phyloP scores from a whole-genome alignment of 2,329 filamentous ascomycete species.

The Tetracladium maxilliforme region DNA sequence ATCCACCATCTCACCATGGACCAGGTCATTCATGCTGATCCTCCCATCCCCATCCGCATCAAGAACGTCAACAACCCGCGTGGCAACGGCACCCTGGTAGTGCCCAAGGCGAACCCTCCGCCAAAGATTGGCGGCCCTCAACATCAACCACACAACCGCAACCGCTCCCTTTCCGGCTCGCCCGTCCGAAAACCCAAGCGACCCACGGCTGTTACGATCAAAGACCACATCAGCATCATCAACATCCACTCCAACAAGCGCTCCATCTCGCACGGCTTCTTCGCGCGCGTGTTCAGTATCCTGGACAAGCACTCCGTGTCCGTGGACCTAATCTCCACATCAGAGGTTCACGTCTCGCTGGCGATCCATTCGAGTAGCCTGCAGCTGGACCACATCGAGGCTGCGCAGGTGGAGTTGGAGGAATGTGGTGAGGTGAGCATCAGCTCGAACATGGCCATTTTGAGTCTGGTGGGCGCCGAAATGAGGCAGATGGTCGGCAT shows the following conservation, averaged over 20 bases:
- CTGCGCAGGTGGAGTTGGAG: slow-evolving; percentile 56
- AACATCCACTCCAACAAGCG: slow-evolving; percentile 98
- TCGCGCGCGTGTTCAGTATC: slow-evolving; percentile 85
- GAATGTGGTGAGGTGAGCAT: slow-evolving; percentile 84
- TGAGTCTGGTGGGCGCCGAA: slow-evolving; percentile 86
- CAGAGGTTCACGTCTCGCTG: slow-evolving; percentile 95
- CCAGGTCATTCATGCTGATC: slow-evolving; percentile 70
- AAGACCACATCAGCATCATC: slow-evolving; percentile 90
- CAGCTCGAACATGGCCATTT: slow-evolving; percentile 82
- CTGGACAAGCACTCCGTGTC: slow-evolving; percentile 76
- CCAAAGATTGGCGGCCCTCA: slow-evolving; percentile 35
- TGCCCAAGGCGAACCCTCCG: slow-evolving; percentile 52
- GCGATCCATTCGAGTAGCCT: slow-evolving; percentile 73
- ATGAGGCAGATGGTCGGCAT: slow-evolving; percentile 98
- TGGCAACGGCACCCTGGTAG: slow-evolving; percentile 65
- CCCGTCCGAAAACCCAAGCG: slow-evolving; percentile 44
- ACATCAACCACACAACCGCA: slow-evolving; percentile 36
- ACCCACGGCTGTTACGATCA: slow-evolving; percentile 88
- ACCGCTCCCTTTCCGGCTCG: slow-evolving; percentile 28
- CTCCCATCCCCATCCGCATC: slow-evolving; percentile 72
- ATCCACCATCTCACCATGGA: slow-evolving; percentile 99
- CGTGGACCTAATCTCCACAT: slow-evolving; percentile 91
- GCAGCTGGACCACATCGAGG: slow-evolving; percentile 45
- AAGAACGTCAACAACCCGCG: slow-evolving; percentile 85
- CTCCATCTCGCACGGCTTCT: slow-evolving; percentile 89